Evolutionary conservation across 78 protist genomes (phyloP), one percentile per base, ranked within the genome.

Genomic region (Creolimax fragrantissima): DNA sequence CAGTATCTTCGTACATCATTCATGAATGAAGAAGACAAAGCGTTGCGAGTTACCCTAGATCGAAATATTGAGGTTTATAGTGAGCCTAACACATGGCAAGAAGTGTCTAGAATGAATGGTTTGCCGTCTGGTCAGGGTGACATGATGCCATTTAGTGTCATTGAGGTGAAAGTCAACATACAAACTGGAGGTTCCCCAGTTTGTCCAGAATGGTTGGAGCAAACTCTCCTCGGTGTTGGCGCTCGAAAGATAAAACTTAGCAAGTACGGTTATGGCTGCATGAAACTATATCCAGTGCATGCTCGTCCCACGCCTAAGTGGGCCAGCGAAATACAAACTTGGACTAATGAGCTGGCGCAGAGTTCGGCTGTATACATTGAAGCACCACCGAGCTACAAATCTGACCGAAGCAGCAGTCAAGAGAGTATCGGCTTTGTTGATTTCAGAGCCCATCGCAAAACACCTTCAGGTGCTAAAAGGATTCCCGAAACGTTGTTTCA

Each of bases 1-100:
- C 88, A 84, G 45, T 84, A 84, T 84, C 45, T 42, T 24, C 88
- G 88, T 32, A 84, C 88, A 32, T 84, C 88, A 17, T 84, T 84
- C 24, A 84, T 84, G 88, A 41, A 17, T 32, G 47, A 84, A 24
- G 88, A 84, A 24, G 24, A 42, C 85, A 41, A 11, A 84, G 88
- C 11, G 11, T 24, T 84, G 88, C 41, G 88, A 84, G 24, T 84
- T 84, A 84, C 88, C 35, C 45, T 84, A 41, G 88, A 84, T 24
- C 11, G 45, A 24, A 24, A 84, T 24, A 84, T 84, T 42, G 88
- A 17, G 2, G 45, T 84, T 17, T 42, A 41, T 84, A 32, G 35
- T 84, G 88, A 58, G 74, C 74, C 74, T 58, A 58, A 58, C 24
- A 32, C 74, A 24, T 58, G 74, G 74, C 74, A 58, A 24, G 24